Conservation (phyloP, 306 rosid species). For the Rubus idaeus region DNA sequence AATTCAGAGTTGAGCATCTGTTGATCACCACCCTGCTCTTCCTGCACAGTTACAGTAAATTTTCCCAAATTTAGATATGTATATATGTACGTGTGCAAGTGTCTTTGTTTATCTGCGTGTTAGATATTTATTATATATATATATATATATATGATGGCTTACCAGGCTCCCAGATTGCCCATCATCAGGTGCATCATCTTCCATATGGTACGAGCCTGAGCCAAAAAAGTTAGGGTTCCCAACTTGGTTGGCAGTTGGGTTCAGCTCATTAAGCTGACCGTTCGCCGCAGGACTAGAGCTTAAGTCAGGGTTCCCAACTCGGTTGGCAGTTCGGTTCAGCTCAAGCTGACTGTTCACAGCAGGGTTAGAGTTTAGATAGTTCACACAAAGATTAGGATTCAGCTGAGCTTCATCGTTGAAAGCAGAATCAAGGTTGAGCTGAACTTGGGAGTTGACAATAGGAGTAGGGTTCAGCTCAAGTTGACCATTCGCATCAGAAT, state of each 20-base stretch:
- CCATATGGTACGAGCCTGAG: not conserved
- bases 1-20: not conserved
- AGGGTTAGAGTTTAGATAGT: not conserved
- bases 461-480: not conserved
- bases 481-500: not conserved
- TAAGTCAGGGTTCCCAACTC: conserved; percentile 5
- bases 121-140: too few species aligned
- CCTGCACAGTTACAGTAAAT: not conserved
- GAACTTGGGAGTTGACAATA: not conserved
- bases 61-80: not conserved
- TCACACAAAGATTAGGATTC: not conserved
- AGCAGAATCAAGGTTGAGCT: not conserved
- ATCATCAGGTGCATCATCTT: not conserved
- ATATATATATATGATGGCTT: not conserved
- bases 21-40: conserved; percentile 16
- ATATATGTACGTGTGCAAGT: too few species aligned
- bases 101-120: too few species aligned
- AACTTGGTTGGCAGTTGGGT: conserved; percentile 2
- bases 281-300: not conserved
- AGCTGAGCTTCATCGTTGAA: not conserved
- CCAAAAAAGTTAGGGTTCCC: conserved; percentile 9
- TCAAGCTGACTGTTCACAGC: not conserved
- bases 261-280: not conserved
- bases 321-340: not conserved
- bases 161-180: conserved; percentile 36